Percentiles rank a stretch among this genome's conserved stretches.
Evolutionary conservation across 345 rosid species (phyloP).

Genomic region (Hypericum perforatum): DNA sequence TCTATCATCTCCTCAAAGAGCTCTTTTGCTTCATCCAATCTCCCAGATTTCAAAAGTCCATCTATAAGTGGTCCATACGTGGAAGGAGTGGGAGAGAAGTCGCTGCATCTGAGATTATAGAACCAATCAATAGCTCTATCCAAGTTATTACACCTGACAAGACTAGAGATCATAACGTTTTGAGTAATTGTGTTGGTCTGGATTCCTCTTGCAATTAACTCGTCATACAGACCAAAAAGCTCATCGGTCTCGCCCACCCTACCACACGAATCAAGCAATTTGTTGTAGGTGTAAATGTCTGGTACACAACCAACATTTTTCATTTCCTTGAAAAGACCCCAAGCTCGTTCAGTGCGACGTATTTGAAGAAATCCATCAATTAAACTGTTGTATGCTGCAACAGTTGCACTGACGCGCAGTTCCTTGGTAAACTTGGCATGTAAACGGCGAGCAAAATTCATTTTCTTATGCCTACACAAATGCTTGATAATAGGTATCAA

Average conservation of each 20-base stretch:
- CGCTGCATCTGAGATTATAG: slow-evolving; percentile 61
- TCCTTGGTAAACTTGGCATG: slow-evolving; percentile 50
- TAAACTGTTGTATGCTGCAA: slow-evolving; percentile 42
- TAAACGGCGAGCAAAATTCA: slow-evolving; percentile 36
- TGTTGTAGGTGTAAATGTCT: slow-evolving; percentile 58
- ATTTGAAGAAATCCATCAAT: slow-evolving; percentile 58
- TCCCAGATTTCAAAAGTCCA: slow-evolving; percentile 60
- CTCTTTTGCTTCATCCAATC: slow-evolving; percentile 52
- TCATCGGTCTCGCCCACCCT: slow-evolving; percentile 47
- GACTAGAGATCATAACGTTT: slow-evolving; percentile 66
- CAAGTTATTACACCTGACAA: slow-evolving; percentile 46
- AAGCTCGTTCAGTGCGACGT: slow-evolving; percentile 33
- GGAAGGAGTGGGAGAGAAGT: slow-evolving; percentile 65
- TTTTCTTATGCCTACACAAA: slow-evolving; percentile 48
- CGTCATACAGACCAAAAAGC: slow-evolving; percentile 46
- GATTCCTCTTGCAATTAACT: slow-evolving; percentile 52
- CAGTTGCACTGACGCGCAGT: slow-evolving; percentile 41
- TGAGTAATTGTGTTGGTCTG: slow-evolving; percentile 57
- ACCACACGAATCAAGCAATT: slow-evolving; percentile 56
- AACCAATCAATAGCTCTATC: slow-evolving; percentile 62
- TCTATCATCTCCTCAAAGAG: slow-evolving; percentile 75
- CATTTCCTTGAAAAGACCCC: slow-evolving; percentile 42
- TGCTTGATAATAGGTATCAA: slow-evolving; percentile 54
- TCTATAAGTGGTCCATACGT: slow-evolving; percentile 85
- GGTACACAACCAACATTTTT: slow-evolving; percentile 54